phyloP scores from a whole-genome alignment of 495 filamentous ascomycete species.

The Daldinia concentrica region DNA sequence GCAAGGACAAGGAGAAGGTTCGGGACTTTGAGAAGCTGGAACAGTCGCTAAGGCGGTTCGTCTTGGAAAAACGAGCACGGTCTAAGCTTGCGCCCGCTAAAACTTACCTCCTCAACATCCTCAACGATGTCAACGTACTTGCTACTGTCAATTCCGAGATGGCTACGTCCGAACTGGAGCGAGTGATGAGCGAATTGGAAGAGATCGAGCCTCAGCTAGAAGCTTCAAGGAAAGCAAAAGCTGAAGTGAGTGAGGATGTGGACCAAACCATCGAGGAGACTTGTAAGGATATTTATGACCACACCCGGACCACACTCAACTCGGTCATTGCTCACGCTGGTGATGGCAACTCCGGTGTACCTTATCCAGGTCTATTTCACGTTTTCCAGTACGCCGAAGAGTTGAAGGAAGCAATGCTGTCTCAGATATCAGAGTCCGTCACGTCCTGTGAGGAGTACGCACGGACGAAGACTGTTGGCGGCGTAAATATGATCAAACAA shows the following conservation, averaged over 20 bases:
- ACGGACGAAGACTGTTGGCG: constrained; percentile 75
- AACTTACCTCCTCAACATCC: constrained; percentile 93
- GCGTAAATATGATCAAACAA: constrained; percentile 87
- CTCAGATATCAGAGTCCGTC: constrained; percentile 82
- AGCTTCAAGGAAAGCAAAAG: constrained; percentile 79
- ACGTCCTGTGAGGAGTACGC: constrained; percentile 84
- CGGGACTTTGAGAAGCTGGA: constrained; percentile 91
- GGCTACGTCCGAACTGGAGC: constrained; percentile 84
- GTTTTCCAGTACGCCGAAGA: constrained; percentile 95
- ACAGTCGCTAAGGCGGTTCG: constrained; percentile 87
- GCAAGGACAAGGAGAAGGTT: constrained; percentile 85
- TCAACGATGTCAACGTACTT: constrained; percentile 82
- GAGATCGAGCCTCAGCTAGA: constrained; percentile 88
- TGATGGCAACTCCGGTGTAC: constrained; percentile 77
- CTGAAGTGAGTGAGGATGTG: constrained; percentile 82
- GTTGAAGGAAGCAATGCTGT: constrained; percentile 88
- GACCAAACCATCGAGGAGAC: constrained; percentile 85
- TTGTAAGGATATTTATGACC: constrained; percentile 82
- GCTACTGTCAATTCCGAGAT: constrained; percentile 89
- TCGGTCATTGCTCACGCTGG: constrained; percentile 77
- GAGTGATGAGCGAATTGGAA: constrained; percentile 79
- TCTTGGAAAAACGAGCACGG: constrained; percentile 92
- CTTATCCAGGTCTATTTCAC: constrained; percentile 84
- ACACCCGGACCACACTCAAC: constrained; percentile 78
- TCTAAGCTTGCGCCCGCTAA: constrained; percentile 96